Percentiles rank a stretch among this genome's conserved stretches.
These are phyloP conservation scores for Grammothele lineata DNA, from an alignment of 768 basidiomycete genomes.

Conservation along the genomic window DNA sequence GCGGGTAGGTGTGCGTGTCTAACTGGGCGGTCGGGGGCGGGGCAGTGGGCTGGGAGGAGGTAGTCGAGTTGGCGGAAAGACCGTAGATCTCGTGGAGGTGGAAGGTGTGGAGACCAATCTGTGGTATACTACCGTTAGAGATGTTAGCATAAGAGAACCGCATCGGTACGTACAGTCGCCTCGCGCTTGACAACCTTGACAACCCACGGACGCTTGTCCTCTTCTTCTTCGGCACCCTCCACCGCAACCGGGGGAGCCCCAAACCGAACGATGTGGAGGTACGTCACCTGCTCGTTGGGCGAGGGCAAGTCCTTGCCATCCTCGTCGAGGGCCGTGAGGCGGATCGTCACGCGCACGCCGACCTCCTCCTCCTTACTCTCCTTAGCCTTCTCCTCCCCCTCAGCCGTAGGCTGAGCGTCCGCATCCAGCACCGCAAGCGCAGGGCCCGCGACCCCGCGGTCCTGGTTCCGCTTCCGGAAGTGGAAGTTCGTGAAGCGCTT, in stretches of 20 bases:
- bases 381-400: conserved; percentile 36
- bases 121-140: background rate
- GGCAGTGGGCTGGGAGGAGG: conserved; percentile 28
- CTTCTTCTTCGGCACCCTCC: conserved; percentile 27
- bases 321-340: conserved; percentile 77
- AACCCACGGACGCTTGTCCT: conserved; percentile 73
- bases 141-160: no score
- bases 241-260: conserved; percentile 35
- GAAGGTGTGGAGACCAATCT: conserved; percentile 94
- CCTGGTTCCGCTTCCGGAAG: conserved; percentile 55
- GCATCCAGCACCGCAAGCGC: conserved; percentile 77
- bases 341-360: conserved; percentile 76
- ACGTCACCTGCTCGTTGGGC: conserved; percentile 85
- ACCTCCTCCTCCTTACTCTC: conserved; percentile 40
- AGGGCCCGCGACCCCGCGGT: conserved; percentile 62
- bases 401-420: conserved; percentile 35
- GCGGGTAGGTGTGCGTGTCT: conserved; percentile 46
- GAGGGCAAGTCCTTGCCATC: conserved; percentile 62
- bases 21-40: conserved; percentile 31
- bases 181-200: conserved; percentile 92
- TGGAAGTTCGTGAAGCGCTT: conserved; percentile 63
- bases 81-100: conserved; percentile 95
- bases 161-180: conserved; percentile 53
- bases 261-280: conserved; percentile 78
- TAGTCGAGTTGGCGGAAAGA: conserved; percentile 46